Percentiles rank a stretch among this genome's conserved stretches.
Evolutionary conservation across 2,329 filamentous ascomycete species (phyloP).

Genomic region (Sclerotinia nivalis): DNA sequence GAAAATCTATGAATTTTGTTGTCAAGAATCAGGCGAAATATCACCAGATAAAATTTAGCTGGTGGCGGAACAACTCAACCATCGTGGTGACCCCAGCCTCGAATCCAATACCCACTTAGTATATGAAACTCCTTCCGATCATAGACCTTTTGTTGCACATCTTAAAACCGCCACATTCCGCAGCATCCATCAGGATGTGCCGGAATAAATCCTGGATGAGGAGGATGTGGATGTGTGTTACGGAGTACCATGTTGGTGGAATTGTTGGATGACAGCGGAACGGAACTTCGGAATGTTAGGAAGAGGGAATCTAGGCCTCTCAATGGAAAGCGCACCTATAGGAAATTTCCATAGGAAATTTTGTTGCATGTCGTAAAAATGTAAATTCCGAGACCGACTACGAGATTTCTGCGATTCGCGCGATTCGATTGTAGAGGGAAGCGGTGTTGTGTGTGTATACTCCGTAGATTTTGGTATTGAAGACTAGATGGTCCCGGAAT

Average conservation of each 20-base stretch:
- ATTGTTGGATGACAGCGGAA: slow-evolving; percentile 2
- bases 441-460: background rate
- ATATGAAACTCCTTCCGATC: background rate
- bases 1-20: background rate
- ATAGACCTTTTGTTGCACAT: background rate
- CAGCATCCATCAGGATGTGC: background rate
- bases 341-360: too few species aligned
- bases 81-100: background rate
- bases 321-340: background rate
- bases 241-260: background rate
- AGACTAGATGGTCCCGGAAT: background rate
- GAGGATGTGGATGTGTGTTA: background rate
- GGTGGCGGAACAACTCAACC: background rate
- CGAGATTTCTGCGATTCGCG: background rate
- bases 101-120: background rate
- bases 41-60: background rate
- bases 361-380: slow-evolving; percentile 9
- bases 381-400: background rate
- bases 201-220: background rate
- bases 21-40: background rate
- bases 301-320: background rate
- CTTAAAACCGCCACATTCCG: slow-evolving; percentile 20
- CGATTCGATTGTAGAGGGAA: too few species aligned
- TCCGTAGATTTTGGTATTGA: background rate
- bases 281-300: background rate